phyloP scores from a whole-genome alignment of 345 rosid genomes.

The Gossypium ekmanianum region DNA sequence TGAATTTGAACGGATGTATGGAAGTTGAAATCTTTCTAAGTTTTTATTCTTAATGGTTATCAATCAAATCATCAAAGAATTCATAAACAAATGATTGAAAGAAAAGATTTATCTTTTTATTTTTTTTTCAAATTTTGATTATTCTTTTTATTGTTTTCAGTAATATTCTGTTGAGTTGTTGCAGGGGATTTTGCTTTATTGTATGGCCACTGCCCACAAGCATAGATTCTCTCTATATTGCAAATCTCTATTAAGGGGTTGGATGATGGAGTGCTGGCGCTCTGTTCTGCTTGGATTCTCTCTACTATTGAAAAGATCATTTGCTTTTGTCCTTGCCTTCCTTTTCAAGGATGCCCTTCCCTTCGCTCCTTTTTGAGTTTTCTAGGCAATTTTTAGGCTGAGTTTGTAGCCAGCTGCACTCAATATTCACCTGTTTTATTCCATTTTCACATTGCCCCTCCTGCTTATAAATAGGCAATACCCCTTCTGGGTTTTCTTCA shows the following conservation, averaged over 20 bases:
- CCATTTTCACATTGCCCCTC: constrained; percentile 34
- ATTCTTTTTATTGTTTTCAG: constrained; percentile 50
- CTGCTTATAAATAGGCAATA: constrained; percentile 45
- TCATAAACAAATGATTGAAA: constrained; percentile 56
- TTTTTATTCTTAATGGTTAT: constrained; percentile 55
- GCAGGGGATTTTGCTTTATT: constrained; percentile 29
- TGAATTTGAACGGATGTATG: constrained; percentile 19
- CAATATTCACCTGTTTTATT: constrained; percentile 54
- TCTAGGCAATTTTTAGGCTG: constrained; percentile 33
- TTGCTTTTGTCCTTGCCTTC: constrained; percentile 42
- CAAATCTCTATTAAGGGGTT: constrained; percentile 22
- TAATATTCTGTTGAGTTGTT: constrained; percentile 41
- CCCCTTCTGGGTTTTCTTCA: constrained; percentile 34
- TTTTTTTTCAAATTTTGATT: constrained; percentile 35
- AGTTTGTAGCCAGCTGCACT: constrained; percentile 41
- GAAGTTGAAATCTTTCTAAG: constrained; percentile 24
- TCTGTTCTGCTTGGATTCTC: constrained; percentile 33
- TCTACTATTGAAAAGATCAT: constrained; percentile 39
- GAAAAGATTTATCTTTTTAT: constrained; percentile 33
- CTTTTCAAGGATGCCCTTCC: constrained; percentile 45
- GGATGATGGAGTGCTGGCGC: constrained; percentile 36
- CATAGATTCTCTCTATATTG: constrained; percentile 64
- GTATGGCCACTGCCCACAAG: constrained; percentile 45
- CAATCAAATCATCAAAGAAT: constrained; percentile 55
- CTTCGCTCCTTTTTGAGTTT: constrained; percentile 29